phyloP scores from a whole-genome alignment of 2,329 filamentous ascomycete species.

The Cladosporium sphaerospermum region DNA sequence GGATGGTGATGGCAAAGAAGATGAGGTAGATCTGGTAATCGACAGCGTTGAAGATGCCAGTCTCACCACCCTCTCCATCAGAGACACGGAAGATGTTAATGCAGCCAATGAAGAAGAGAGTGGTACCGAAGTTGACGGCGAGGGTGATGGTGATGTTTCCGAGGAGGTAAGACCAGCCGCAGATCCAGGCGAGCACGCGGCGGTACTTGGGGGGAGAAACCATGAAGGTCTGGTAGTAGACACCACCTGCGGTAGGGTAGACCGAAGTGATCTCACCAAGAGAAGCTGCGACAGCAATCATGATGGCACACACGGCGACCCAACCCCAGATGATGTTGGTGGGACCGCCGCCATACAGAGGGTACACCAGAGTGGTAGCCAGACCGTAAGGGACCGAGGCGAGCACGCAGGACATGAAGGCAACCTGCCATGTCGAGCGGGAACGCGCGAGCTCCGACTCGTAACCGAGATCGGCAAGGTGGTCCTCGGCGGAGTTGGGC shows the following conservation, averaged over 20 bases:
- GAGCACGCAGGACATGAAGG: slow-evolving; percentile 58
- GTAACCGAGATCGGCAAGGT: slow-evolving; percentile 61
- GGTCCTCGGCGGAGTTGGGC: slow-evolving; percentile 49
- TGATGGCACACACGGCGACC: slow-evolving; percentile 61
- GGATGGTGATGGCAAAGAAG: slow-evolving; percentile 44
- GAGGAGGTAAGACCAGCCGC: slow-evolving; percentile 69
- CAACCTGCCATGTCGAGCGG: slow-evolving; percentile 52
- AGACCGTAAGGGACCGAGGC: slow-evolving; percentile 70
- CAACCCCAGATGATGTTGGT: slow-evolving; percentile 69
- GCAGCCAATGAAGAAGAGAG: slow-evolving; percentile 49
- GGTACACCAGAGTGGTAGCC: slow-evolving; percentile 63
- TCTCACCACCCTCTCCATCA: slow-evolving; percentile 40
- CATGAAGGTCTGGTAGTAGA: slow-evolving; percentile 76
- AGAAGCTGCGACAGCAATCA: slow-evolving; percentile 63
- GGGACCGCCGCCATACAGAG: slow-evolving; percentile 59
- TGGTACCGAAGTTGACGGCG: slow-evolving; percentile 72
- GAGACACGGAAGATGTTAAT: slow-evolving; percentile 36
- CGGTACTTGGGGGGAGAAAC: slow-evolving; percentile 57
- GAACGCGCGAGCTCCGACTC: slow-evolving; percentile 59
- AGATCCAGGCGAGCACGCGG: slow-evolving; percentile 61
- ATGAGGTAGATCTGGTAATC: slow-evolving; percentile 44
- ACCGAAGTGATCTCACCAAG: slow-evolving; percentile 67
- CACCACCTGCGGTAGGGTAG: slow-evolving; percentile 56
- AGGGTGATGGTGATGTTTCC: slow-evolving; percentile 78
- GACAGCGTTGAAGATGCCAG: slow-evolving; percentile 39